A percentile compares a stretch with the other conserved stretches of the same genome.
Evolutionary conservation across 805 yeast species (phyloP).

Genomic region (Suhomyces xylopsoci): DNA sequence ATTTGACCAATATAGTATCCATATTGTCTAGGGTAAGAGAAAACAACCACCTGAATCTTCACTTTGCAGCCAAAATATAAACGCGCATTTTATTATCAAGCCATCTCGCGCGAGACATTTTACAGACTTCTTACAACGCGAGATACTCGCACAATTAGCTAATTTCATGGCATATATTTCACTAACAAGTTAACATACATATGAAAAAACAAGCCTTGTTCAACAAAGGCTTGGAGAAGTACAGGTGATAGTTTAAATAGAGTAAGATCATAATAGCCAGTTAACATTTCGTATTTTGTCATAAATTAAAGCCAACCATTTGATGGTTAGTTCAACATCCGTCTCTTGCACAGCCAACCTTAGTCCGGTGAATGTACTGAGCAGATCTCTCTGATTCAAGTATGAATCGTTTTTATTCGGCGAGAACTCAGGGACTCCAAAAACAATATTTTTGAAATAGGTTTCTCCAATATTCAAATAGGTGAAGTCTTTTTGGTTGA

Average conservation of each 20-base stretch:
- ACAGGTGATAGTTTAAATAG: not conserved
- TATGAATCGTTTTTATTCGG: constrained; percentile 3
- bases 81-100: not conserved
- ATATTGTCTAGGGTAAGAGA: not conserved
- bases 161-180: not conserved
- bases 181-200: not conserved
- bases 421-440: constrained; percentile 18
- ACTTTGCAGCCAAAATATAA: not conserved
- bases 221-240: not conserved
- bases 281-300: constrained; percentile 17
- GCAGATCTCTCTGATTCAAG: constrained; percentile 6
- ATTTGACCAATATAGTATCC: not conserved
- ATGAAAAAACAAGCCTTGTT: not conserved
- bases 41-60: not conserved
- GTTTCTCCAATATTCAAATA: constrained; percentile 12
- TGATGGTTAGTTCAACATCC: constrained; percentile 22
- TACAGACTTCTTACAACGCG: not conserved
- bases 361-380: constrained; percentile 20
- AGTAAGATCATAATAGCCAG: not conserved
- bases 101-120: too few relatives aligned
- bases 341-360: constrained; percentile 17
- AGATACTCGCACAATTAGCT: not conserved
- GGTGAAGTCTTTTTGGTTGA: constrained; percentile 16
- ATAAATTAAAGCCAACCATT: constrained; percentile 23
- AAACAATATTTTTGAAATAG: constrained; percentile 20